These are phyloP conservation scores for Podospora sp. DNA, from an alignment of 495 filamentous ascomycete genomes.

Conservation along the genomic window DNA sequence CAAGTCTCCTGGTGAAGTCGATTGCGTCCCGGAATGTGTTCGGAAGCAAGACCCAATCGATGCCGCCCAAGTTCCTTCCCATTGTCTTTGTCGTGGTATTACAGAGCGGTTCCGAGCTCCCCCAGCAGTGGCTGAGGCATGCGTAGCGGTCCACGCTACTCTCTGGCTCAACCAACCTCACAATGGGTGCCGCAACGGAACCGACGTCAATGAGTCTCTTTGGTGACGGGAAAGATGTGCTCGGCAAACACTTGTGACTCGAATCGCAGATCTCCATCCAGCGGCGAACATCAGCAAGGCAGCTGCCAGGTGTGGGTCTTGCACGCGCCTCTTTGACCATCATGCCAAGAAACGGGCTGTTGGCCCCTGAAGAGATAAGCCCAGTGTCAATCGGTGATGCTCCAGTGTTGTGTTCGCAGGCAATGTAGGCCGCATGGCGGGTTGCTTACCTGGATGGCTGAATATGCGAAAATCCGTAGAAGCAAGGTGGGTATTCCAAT, in stretches of 20 bases:
- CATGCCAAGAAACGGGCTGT: neutral
- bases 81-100: neutral
- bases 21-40: slow-evolving; percentile 11
- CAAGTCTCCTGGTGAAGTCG: slow-evolving; percentile 1
- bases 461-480: neutral
- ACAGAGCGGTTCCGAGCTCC: neutral
- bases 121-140: slow-evolving; percentile 17
- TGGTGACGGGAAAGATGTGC: neutral
- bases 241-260: neutral
- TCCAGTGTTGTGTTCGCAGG: too few relatives aligned
- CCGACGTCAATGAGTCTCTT: slow-evolving; percentile 3
- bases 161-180: neutral
- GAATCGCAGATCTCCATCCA: neutral
- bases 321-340: neutral
- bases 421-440: too few relatives aligned
- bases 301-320: neutral
- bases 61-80: neutral
- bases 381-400: too few relatives aligned
- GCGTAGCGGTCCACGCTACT: neutral
- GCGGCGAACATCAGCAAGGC: neutral
- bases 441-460: neutral
- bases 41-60: slow-evolving; percentile 5
- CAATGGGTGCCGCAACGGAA: neutral
- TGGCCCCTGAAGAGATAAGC: neutral
- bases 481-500: too few relatives aligned